These are phyloP conservation scores for Vigna angularis DNA, from an alignment of 306 rosid species.

Conservation along the genomic window DNA sequence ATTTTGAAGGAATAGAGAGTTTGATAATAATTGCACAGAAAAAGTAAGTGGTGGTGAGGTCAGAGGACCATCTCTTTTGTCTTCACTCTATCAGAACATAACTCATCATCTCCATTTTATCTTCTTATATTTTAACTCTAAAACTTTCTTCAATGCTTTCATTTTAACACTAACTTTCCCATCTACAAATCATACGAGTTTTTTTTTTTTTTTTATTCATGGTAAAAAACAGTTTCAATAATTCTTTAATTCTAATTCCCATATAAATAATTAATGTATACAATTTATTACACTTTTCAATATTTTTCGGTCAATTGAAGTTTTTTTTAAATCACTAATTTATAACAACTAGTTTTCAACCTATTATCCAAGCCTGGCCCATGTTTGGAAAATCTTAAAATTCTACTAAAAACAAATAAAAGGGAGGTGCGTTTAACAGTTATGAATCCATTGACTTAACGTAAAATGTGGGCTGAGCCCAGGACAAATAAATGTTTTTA, in stretches of 20 bases:
- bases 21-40: slow-evolving; percentile 31
- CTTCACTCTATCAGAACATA: neutral
- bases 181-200: neutral
- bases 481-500: too few relatives aligned
- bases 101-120: neutral
- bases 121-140: neutral
- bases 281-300: too few relatives aligned
- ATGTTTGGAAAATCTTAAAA: too few relatives aligned
- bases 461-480: too few relatives aligned
- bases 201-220: neutral
- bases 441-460: too few relatives aligned
- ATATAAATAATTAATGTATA: too few relatives aligned
- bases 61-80: slow-evolving; percentile 31
- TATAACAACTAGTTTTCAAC: too few relatives aligned
- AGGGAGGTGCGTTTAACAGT: too few relatives aligned
- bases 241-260: too few relatives aligned
- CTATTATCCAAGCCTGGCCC: too few relatives aligned
- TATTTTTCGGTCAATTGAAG: too few relatives aligned
- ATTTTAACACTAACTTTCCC: neutral
- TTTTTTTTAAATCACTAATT: neutral
- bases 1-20: neutral
- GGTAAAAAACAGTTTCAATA: neutral
- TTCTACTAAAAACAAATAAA: too few relatives aligned
- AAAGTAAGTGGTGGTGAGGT: slow-evolving; percentile 20
- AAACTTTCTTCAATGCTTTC: neutral